Evolutionary conservation across 331 rosid genomes (phyloP), one percentile per base, ranked within the genome.

Genomic region (Quercus lobata): DNA sequence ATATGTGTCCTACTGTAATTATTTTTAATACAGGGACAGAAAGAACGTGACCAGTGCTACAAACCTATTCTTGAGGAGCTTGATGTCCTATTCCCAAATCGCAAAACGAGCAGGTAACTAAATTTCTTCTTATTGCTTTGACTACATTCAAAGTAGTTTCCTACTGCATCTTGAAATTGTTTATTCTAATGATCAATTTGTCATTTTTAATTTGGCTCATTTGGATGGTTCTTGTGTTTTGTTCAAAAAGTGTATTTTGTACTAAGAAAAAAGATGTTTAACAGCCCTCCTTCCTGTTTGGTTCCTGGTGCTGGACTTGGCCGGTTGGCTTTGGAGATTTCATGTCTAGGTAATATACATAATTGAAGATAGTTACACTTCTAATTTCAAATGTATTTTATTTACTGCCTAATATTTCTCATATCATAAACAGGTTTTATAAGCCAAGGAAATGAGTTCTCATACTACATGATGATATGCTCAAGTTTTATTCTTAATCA

Each of bases 261-360:
- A 81, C 85, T 87, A 54, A 87, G 83, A 79, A 78, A 73, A 68
- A 82, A 66, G 7, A 60, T 86, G 62, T 82, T 72, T 24, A 73
- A 83, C 94, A 95, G 98, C 80, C 92, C 99, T 83, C 98, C 97
- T 82, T 77, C 98, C 61, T 95, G 99, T 87, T 95, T 95, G 88
- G 98, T 93, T 86, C 99, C 99, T 75, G 99, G 99, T 76, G 98
- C 98, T 83, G 99, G 99, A 89, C 98, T 95, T 68, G 99, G 99
- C 71, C 84, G 99, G 85, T 82, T 95, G 88, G 98, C 99, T 74
- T 79, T 95, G 80, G 98, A 95, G 87, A 93, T 95, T 76, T 95
- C 99, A 60, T 85, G 91, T 84, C 86, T 85, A 85, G 99, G 99
- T 95, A 75, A 75, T 27, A 87, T 76, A 74, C 56, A 15, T 53